Evolutionary conservation across 805 yeast species (phyloP), one percentile per base, ranked within the genome.

Genomic region (Saccharomyces paradoxus): DNA sequence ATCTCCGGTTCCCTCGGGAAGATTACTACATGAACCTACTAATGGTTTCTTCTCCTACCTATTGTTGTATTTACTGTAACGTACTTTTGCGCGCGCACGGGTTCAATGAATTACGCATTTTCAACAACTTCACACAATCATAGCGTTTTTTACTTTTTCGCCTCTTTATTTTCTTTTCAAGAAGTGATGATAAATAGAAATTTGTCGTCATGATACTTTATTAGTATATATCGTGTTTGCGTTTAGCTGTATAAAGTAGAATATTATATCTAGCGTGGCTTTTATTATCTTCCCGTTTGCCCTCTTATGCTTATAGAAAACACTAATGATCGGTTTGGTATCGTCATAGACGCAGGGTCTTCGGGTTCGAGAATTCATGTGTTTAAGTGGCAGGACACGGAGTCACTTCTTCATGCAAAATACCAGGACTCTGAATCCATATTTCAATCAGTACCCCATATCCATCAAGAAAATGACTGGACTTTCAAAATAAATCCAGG

Each of bases 311-410:
- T 37, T 13, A 30, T 30, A 31, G 53, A 55, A 37, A 46, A 49
- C 37, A 30, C 29, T 28, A 56, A 58, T 41, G 60, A 65, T 29
- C 63, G 76, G 51, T 91, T 88, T 74, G 97, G 96, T 28, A 84
- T 94, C 30, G 95, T 92, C 14, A 79, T 92, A 2, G 99, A 92
- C 70, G 89, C 97, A 0, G 99, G 99, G 0, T 90, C 97, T 1
- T 87, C 96, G 0, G 99, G 99, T 1, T 89, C 97, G 3, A 75
- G 99, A 52, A 77, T 87, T 14, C 91, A 89, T 68, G 80, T 92
- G 10, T 92, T 88, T 67, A 76, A 79, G 56, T 92, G 97, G 97
- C 78, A 78, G 13, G 83, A 83, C 61, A 75, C 83, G 1, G 58
- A 61, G 1, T 66, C 67, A 14, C 48, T 58, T 7, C 28, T 56